Base-by-base conservation (phyloP, 208 protist genomes). In the Jaenimonas drosophilae region DNA sequence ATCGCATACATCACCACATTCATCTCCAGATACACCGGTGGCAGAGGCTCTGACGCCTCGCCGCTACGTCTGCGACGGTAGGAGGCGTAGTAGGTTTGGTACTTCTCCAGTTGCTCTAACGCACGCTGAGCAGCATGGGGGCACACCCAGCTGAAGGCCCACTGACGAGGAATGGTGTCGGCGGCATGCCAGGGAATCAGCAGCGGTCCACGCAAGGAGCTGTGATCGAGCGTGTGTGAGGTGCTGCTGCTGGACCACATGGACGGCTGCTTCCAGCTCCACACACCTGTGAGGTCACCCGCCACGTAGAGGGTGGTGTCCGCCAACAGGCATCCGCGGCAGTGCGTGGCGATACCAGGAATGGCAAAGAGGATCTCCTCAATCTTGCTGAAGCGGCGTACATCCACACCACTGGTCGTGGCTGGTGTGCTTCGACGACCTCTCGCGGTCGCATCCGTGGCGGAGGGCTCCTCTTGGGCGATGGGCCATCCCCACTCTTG, bases 331-430 rank as follows among this genome's bases (percentile, higher is more conserved):
- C 86, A 94, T 24, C 86, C 86, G 1, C 58, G 69, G 53, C 86
- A 94, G 45, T 79, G 63, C 3, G 86, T 94, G 2, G 81, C 58
- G 29, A 94, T 81, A 30, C 86, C 86, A 1, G 86, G 86, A 20
- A 94, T 79, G 5, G 81, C 78, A 25, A 90, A 88, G n/a, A 91
- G 51, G 55, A 94, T 85, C 49, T 90, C 77, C 63, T 94, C 86
- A 14, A 94, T 54, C 21, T 67, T 76, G 47, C 66, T 77, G 58
- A 94, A 94, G 24, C 59, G 59, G 0, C 78, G 77, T 39, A 89
- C 60, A 12, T 58, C 48, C 79, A 74, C 26, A 86, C 46, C 20
- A 41, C 30, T 3, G 16, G 32, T 36, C 42, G 41, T 17, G 23
- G 37, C 19, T 21, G 6, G 16, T 23, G 7, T 9, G 45, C 11